Evolutionary conservation across 331 rosid species (phyloP).

Genomic region (Cydonia oblonga): DNA sequence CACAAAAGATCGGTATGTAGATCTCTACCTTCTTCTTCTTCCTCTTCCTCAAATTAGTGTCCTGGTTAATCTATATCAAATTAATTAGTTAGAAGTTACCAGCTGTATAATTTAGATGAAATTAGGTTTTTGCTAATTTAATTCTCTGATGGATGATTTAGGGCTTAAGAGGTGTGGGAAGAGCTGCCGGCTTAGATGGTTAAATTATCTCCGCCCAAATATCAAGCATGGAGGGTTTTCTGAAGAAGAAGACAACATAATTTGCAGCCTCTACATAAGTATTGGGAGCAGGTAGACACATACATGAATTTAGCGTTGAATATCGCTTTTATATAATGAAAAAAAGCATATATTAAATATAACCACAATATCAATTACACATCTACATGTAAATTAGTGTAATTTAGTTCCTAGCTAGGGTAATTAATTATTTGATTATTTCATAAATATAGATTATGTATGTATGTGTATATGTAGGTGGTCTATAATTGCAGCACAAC

Average conservation of each 20-base stretch:
- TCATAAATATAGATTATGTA: not conserved
- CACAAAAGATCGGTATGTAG: slow-evolving; percentile 69
- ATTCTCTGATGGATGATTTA: slow-evolving; percentile 13
- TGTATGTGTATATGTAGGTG: slow-evolving; percentile 30
- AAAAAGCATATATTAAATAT: too few species aligned
- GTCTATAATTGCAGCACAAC: slow-evolving; percentile 87
- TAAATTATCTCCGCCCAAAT: slow-evolving; percentile 83
- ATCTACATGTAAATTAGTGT: too few species aligned
- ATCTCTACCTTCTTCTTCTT: slow-evolving; percentile 12
- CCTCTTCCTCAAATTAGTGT: slow-evolving; percentile 3
- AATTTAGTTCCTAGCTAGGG: too few species aligned
- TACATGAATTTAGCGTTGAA: not conserved
- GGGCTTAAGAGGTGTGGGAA: slow-evolving; percentile 91
- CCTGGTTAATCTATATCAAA: not conserved
- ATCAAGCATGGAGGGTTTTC: slow-evolving; percentile 83
- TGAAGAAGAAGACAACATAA: slow-evolving; percentile 76
- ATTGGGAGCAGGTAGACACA: slow-evolving; percentile 75
- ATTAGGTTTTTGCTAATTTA: not conserved
- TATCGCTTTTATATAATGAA: too few species aligned
- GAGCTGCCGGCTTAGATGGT: slow-evolving; percentile 86
- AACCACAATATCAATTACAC: too few species aligned
- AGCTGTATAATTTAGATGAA: not conserved
- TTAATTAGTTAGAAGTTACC: not conserved
- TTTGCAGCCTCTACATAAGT: slow-evolving; percentile 73
- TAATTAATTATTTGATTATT: too few species aligned